These are phyloP conservation scores for Vitis hybrid DNA, from an alignment of 177 flowering plant genomes.

Conservation along the genomic window DNA sequence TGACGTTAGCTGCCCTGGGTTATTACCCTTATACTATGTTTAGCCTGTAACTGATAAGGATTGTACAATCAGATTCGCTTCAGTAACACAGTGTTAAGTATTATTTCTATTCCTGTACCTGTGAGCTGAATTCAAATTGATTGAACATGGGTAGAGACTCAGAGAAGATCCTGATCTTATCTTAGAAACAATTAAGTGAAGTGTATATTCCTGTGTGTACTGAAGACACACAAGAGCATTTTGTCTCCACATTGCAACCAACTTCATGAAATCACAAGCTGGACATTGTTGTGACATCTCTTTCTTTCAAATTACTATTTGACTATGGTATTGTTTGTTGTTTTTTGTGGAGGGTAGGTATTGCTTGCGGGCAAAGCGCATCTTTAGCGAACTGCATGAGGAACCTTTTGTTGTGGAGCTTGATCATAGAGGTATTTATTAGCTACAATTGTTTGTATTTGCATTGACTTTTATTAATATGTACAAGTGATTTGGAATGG, in stretches of 20 bases:
- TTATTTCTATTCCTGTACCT: no score
- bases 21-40: no score
- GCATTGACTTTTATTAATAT: background rate
- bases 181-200: no score
- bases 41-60: no score
- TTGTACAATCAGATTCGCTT: no score
- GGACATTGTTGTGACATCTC: background rate
- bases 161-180: no score
- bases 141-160: no score
- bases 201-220: no score
- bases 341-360: constrained; percentile 44
- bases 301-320: background rate
- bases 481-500: background rate
- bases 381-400: constrained; percentile 65
- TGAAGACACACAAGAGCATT: no score
- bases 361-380: constrained; percentile 68
- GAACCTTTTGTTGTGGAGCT: constrained; percentile 85
- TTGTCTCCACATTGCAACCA: background rate
- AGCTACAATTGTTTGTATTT: background rate
- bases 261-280: background rate
- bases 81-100: no score
- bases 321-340: constrained; percentile 3
- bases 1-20: no score
- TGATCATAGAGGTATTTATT: constrained; percentile 76
- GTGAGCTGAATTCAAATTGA: no score